Conservation (phyloP, 108 stramenopile species). For the Discostella pseudostelligera region DNA sequence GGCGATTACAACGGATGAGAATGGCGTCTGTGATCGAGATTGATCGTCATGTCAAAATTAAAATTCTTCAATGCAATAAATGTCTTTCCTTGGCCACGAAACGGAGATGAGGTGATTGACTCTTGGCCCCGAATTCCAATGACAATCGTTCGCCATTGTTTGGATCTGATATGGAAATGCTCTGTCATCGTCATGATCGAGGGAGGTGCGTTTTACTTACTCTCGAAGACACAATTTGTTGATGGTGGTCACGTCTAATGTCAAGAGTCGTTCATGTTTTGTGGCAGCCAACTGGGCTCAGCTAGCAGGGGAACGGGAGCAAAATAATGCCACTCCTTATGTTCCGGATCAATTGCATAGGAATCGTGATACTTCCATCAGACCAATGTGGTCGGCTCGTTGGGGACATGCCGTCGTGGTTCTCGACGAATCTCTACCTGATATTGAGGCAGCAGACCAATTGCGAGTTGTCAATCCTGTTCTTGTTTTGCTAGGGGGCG, state of each 20-base stretch:
- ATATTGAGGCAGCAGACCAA: conserved; percentile 42
- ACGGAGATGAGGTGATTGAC: too few species aligned
- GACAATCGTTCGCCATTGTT: not conserved
- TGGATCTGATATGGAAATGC: not conserved
- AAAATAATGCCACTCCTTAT: conserved; percentile 53
- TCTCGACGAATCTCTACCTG: conserved; percentile 45
- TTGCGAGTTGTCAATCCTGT: conserved; percentile 18
- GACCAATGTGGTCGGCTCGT: conserved; percentile 53
- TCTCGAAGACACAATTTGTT: too few species aligned
- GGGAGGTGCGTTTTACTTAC: conserved; percentile 1
- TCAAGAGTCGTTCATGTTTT: not conserved
- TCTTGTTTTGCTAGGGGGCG: conserved; percentile 52
- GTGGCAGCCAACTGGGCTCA: conserved; percentile 52
- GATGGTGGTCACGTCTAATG: not conserved
- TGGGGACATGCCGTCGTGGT: conserved; percentile 55
- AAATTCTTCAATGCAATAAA: too few species aligned
- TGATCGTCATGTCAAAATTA: too few species aligned
- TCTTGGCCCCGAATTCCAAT: not conserved
- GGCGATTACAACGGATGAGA: not conserved
- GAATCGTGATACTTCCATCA: conserved; percentile 14
- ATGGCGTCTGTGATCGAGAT: too few species aligned
- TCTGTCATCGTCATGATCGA: not conserved
- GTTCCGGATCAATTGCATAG: conserved; percentile 46
- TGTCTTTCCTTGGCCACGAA: too few species aligned
- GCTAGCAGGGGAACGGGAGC: conserved; percentile 41